phyloP scores from a whole-genome alignment of 2,329 filamentous ascomycete species.

The Fusarium equiseti region DNA sequence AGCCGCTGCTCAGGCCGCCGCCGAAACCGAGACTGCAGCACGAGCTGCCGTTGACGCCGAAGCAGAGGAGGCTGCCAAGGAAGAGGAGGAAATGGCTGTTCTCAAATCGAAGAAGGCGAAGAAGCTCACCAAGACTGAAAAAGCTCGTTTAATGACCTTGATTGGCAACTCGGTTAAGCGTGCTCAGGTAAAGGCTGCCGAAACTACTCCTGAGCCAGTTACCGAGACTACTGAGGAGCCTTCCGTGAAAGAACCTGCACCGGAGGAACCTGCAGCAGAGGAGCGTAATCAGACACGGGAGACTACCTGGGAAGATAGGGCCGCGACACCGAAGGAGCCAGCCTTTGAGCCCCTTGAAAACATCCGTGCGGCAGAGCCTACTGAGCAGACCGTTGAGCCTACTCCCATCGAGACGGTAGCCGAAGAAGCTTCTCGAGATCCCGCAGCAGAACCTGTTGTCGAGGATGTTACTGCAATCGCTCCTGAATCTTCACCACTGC shows the following conservation, averaged over 20 bases:
- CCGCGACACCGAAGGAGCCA: slow-evolving; percentile 10
- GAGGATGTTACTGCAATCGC: slow-evolving; percentile 4
- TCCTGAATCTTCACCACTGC: slow-evolving; percentile 3
- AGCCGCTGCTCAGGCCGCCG: neutral
- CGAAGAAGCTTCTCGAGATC: slow-evolving; percentile 2
- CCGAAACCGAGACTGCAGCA: neutral
- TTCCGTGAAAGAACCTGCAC: neutral
- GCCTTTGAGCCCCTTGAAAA: neutral
- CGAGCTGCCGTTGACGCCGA: neutral
- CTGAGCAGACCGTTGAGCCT: neutral
- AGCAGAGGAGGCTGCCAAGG: neutral
- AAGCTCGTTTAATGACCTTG: slow-evolving; percentile 1
- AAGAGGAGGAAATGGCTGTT: slow-evolving; percentile 2
- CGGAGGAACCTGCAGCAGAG: neutral
- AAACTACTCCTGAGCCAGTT: neutral
- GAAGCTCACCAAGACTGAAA: slow-evolving; percentile 5
- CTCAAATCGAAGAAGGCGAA: slow-evolving; percentile 4
- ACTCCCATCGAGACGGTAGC: neutral
- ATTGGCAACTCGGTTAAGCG: slow-evolving; percentile 2
- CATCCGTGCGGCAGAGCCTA: neutral
- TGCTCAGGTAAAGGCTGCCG: neutral
- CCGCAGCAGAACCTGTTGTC: neutral
- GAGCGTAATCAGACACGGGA: neutral
- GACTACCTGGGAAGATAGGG: neutral
- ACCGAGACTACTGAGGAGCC: slow-evolving; percentile 1